A percentile compares a stretch with the other conserved stretches of the same genome.
Conservation (phyloP, 768 basidiomycete species). For the Russula emetica region DNA sequence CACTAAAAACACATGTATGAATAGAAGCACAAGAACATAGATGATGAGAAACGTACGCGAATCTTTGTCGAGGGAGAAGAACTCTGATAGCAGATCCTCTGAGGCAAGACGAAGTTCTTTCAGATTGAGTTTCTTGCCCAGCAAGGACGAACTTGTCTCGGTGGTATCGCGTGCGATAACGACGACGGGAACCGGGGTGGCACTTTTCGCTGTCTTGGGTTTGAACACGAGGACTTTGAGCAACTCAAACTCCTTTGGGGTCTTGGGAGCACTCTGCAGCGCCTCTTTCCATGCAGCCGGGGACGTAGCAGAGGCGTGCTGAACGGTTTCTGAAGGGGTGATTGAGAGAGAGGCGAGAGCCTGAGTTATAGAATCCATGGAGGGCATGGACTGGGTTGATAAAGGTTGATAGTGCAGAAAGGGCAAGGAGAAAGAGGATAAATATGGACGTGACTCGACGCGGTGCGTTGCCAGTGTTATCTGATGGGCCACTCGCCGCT, state of each 20-base stretch:
- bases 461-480: slow-evolving; percentile 18
- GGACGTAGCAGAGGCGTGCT: slow-evolving; percentile 61
- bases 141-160: slow-evolving; percentile 71
- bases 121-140: slow-evolving; percentile 75
- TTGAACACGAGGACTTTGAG: slow-evolving; percentile 93
- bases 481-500: slow-evolving; percentile 23
- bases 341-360: slow-evolving; percentile 55
- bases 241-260: slow-evolving; percentile 61
- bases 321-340: slow-evolving; percentile 46
- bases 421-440: slow-evolving; percentile 2
- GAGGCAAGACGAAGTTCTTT: slow-evolving; percentile 86
- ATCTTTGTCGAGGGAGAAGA: slow-evolving; percentile 81
- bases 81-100: slow-evolving; percentile 80
- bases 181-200: slow-evolving; percentile 77
- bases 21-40: not conserved
- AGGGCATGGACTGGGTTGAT: slow-evolving; percentile 35
- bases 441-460: slow-evolving; percentile 26
- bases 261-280: slow-evolving; percentile 48
- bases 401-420: slow-evolving; percentile 2
- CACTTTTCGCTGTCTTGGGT: slow-evolving; percentile 91
- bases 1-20: slow-evolving; percentile 43
- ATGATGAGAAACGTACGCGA: slow-evolving; percentile 55
- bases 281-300: slow-evolving; percentile 76
- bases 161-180: slow-evolving; percentile 81
- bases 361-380: slow-evolving; percentile 35